These are phyloP conservation scores for Diphasiastrum complanatum DNA, from an alignment of 83 land plant species.

Conservation along the genomic window DNA sequence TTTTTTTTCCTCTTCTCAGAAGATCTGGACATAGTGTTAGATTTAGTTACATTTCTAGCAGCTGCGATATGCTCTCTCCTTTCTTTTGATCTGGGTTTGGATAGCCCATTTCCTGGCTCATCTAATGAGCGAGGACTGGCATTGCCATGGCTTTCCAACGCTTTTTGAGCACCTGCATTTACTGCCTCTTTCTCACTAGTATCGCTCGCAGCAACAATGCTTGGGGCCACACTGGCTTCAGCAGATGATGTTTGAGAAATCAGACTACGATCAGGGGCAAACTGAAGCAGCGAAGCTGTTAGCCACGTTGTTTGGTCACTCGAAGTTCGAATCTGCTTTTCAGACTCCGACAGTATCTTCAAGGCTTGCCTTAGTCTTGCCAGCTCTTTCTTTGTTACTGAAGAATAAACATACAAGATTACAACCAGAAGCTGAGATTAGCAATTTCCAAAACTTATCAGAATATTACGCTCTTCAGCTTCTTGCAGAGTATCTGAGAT, in stretches of 20 bases:
- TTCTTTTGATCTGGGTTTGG: background rate
- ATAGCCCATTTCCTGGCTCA: background rate
- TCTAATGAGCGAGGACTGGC: background rate
- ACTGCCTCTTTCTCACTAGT: conserved; percentile 7
- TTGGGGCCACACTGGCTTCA: background rate
- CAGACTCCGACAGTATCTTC: conserved; percentile 11
- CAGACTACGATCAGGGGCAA: background rate
- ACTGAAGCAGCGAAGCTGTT: conserved; percentile 9
- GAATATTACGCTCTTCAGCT: no score
- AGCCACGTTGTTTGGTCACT: conserved; percentile 12
- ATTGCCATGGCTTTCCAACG: background rate
- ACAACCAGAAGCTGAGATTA: no score
- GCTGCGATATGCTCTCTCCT: background rate
- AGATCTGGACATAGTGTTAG: background rate
- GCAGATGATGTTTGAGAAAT: background rate
- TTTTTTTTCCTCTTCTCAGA: no score
- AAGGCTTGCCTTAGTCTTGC: conserved; percentile 5
- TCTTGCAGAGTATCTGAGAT: no score
- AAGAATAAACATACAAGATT: no score
- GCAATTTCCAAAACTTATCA: no score
- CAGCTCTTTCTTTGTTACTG: conserved; percentile 2
- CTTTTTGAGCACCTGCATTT: background rate
- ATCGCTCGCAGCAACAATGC: conserved; percentile 1
- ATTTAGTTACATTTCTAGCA: background rate
- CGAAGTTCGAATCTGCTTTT: conserved; percentile 8